Base-by-base conservation (phyloP, 2,329 filamentous ascomycete genomes). In the Aspergillus jensenii region DNA sequence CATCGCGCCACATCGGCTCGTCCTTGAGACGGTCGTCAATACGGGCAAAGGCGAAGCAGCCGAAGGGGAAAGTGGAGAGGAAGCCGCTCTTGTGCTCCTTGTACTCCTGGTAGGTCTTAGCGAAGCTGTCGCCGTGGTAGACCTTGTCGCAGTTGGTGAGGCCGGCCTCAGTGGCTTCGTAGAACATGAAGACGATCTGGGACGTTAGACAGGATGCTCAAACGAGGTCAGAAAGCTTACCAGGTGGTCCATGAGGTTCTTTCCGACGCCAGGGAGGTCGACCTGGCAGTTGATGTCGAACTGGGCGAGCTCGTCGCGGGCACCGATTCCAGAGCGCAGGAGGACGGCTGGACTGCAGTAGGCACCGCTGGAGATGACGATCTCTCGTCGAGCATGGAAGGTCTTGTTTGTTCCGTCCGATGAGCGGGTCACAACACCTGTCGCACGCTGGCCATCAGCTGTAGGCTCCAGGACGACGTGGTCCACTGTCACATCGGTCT, bases 1-100 rank as follows among this genome's bases (percentile, higher is more conserved):
- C 81, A 4, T 76, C 72, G 3, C 76, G 76, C 86, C 86, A 88
- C 6, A 84, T 64, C 3, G 79, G 74, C 1, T 81, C 81, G 62
- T 84, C 76, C 46, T 78, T 73, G 1, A 88, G 78, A 6, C 85
- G 82, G 8, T 85, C 79, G 58, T 87, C 84, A 0, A 88, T 75
- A n/a, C 86, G 80, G 6, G 85, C 82, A 63, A 80, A 89, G 11
- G 81, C 84, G 56, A 88, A 87, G 11, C 79, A 78, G 41, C 86
- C 86, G 52, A 88, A 88, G 9, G 85, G 85, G 64, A 88, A 87
- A 0, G 79, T 81, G 1, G 85, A 83, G 1, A 88, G 73, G 35
- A 84, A 77, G 1, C 86, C 86, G 2, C 77, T 76, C 65, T 85
- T 85, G 51, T 82, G 78, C 31, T 84, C 79, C 67, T 84, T 81